Evolutionary conservation across 1,284 basidiomycete genomes (phyloP).

Genomic region (Grifola frondosa): DNA sequence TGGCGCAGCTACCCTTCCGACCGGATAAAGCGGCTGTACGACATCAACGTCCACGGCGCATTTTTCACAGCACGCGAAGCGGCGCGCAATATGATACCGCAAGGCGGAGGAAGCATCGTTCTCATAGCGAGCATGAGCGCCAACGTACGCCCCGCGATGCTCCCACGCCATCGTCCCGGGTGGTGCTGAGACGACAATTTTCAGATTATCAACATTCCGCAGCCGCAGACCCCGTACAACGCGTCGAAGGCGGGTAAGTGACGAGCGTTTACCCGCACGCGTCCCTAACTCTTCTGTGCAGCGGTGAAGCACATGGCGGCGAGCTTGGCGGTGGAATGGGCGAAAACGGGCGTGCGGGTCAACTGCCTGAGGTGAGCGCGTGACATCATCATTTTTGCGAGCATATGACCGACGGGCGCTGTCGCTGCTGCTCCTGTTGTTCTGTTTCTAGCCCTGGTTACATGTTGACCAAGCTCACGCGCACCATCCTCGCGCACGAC

Average conservation of each 20-base stretch:
- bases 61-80: slow-evolving; percentile 95
- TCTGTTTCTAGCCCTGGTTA: slow-evolving; percentile 69
- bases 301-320: slow-evolving; percentile 89
- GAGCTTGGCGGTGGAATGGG: slow-evolving; percentile 88
- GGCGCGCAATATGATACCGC: slow-evolving; percentile 76
- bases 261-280: slow-evolving; percentile 6
- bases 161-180: slow-evolving; percentile 2
- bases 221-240: slow-evolving; percentile 95
- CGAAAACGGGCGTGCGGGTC: slow-evolving; percentile 80
- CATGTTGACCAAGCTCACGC: slow-evolving; percentile 87
- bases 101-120: slow-evolving; percentile 80
- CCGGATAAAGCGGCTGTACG: slow-evolving; percentile 79
- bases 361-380: slow-evolving; percentile 66
- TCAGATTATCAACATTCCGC: slow-evolving; percentile 84
- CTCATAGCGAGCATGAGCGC: slow-evolving; percentile 92
- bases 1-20: slow-evolving; percentile 74
- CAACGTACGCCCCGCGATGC: slow-evolving; percentile 47
- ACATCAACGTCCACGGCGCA: slow-evolving; percentile 92
- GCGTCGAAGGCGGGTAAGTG: slow-evolving; percentile 81
- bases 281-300: slow-evolving; percentile 21
- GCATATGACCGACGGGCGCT: background rate
- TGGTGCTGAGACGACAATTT: slow-evolving; percentile 16
- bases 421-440: slow-evolving; percentile 10
- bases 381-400: slow-evolving; percentile 27
- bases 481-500: slow-evolving; percentile 73